Evolutionary conservation across 345 rosid genomes (phyloP), one percentile per base, ranked within the genome.

Genomic region (Noccaea bulbosa): DNA sequence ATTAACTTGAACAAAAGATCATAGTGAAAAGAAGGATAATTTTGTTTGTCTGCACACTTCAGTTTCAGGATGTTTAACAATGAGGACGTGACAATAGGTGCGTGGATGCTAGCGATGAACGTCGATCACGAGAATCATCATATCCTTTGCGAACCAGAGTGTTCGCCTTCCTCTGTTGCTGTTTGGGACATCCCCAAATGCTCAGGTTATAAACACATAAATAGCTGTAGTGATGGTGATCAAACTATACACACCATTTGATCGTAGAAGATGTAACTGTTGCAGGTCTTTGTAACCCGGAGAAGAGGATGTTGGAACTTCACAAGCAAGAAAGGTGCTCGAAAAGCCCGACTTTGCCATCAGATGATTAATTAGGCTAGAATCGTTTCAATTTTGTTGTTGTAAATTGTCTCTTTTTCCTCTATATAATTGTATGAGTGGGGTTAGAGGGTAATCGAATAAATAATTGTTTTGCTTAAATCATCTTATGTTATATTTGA

Each of bases 81-180:
- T 39, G 98, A 93, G 78, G 98, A 90, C 69, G 97, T 90, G 43
- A 93, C 97, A 14, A 90, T 93, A 32, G 97, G 98, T 76, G 84
- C 98, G 59, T 93, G 97, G 98, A 93, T 93, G 96, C 88, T 93
- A 54, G 92, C 97, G 74, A 90, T 93, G 96, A 90, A 93, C 78
- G 97, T 93, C 58, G 75, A 86, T 55, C 98, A 93, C 15, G 98
- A 93, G 84, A 78, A 93, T 66, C 81, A 81, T 63, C 76, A 79
- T 46, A 85, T 79, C 62, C 84, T 91, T 22, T 90, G 96, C 78
- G 74, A 71, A 78, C 78, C 88, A 66, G 91, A 83, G 20, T 93
- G 98, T 80, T 80, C 89, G 1, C 73, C 86, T 17, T 33, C 85
- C 61, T 86, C 93, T 32, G 69, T 90, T 81, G 96, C 94, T 30